Evolutionary conservation across 2,329 filamentous ascomycete species (phyloP), one percentile per base, ranked within the genome.

Genomic region (Plectosphaerella sp.): DNA sequence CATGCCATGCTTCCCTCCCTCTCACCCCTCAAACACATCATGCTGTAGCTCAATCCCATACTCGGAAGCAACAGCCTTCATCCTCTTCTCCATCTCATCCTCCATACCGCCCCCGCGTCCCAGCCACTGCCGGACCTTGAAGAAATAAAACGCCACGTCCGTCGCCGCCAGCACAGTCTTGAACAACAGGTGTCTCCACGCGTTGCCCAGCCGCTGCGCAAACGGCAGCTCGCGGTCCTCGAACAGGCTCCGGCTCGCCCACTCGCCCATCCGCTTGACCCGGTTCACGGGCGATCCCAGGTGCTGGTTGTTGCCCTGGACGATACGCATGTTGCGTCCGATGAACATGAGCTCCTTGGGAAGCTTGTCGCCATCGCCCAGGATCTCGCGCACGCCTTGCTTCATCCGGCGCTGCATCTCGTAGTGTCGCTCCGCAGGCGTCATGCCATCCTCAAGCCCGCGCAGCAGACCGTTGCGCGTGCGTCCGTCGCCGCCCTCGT

Each of bases 291-390:
- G 92, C 1, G 86, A 90, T 20, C 91, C 91, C 49, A 96, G 80
- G 69, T 88, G 93, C 65, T 96, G 91, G 67, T 96, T 96, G 70
- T 96, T 95, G 6, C 87, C 90, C 70, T 96, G 91, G 2, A 96
- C 91, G 62, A 97, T 96, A 50, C 92, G 84, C 76, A 96, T 83
- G 67, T 96, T 96, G 39, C 92, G 83, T 1, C 90, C 91, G 61
- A 97, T 91, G 69, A 97, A 96, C 62, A 96, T 85, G 53, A 97
- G 84, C 67, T 96, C 91, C 64, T 88, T 87, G 5, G 92, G 92
- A 85, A 89, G 93, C 66, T 92, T 91, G 42, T 86, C 85, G 70
- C 95, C 91, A 68, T 96, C 91, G 9, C 83, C 83, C 7, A 97
- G 79, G 53, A 96, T 85, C 55, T 83, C 80, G 35, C 79, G 75